Conservation (phyloP, 306 rosid genomes). For the Cucumis cinereus region DNA sequence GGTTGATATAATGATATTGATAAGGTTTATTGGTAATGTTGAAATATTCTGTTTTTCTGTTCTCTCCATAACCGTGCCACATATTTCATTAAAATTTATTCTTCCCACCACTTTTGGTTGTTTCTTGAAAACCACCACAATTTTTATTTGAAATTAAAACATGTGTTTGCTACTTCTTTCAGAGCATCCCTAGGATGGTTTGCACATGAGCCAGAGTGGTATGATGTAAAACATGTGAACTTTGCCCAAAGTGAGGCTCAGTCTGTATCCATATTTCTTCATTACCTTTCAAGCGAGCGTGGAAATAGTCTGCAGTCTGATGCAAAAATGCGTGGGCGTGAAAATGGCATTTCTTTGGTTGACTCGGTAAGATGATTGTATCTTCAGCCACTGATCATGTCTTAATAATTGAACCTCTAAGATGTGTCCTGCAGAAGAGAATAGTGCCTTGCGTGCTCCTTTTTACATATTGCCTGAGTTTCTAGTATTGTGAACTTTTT, state of each 20-base stretch:
- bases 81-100: not conserved
- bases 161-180: constrained; percentile 23
- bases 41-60: not conserved
- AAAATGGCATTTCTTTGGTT: constrained; percentile 46
- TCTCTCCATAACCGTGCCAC: not conserved
- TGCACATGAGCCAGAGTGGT: constrained; percentile 81
- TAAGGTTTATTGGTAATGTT: not conserved
- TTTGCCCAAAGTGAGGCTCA: constrained; percentile 92
- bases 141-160: constrained; percentile 13
- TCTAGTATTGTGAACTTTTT: not conserved
- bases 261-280: constrained; percentile 70
- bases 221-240: constrained; percentile 54
- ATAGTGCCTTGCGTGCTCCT: not conserved
- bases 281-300: constrained; percentile 64
- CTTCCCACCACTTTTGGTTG: not conserved
- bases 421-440: not conserved
- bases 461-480: not conserved
- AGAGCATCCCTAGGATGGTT: constrained; percentile 96
- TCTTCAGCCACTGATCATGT: not conserved
- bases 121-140: not conserved
- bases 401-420: not conserved
- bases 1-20: not conserved
- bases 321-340: constrained; percentile 60
- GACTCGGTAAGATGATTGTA: constrained; percentile 49
- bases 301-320: constrained; percentile 44